Base-by-base conservation (phyloP, 176 grass and related monocot species). In the Hordeum marinum region DNA sequence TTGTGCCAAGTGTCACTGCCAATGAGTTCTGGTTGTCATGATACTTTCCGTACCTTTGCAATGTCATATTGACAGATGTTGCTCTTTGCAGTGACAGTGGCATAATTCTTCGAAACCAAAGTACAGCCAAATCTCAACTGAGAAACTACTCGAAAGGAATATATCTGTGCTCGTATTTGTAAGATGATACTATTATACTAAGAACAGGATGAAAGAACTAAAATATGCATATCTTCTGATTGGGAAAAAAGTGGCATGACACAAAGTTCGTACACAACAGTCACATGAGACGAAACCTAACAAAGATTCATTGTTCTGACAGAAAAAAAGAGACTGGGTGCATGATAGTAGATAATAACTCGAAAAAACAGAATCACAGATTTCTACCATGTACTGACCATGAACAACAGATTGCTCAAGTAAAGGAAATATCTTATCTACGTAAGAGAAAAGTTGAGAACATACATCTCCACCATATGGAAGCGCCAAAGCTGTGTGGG, bases 391-490 rank as follows among this genome's bases (percentile, higher is more conserved):
- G 61, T 37, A 85, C 76, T 29, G 39, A 69, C 5, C 41, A 65
- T 65, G 29, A 75, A 36, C 27, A 68, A 35, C 23, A n/a, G 11
- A 50, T 43, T 65, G 6, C 63, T 18, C 63, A 45, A 75, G 13
- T 60, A 80, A 83, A n/a, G 4, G 39, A 20, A 55, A 62, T 61
- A 32, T 79, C 8, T 39, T 77, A 17, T 71, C 32, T 24, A 86
- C 34, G 6, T 35, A 64, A 74, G 43, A 14, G 45, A 26, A 65
- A 34, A 67, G 63, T 36, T 68, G 42, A 25, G 41, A 72, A 70
- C 87, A 72, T 96, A 98, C 96, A 90, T 95, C 93, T 73, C 96
- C 96, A 68, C 96, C 96, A 78, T 90, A 98, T 75, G 96, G 91
- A 69, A 98, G 84, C 7, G 87, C 90, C 80, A 98, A 61, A 81